phyloP scores from a whole-genome alignment of 2,329 filamentous ascomycete genomes.

The Claviceps sorghi region DNA sequence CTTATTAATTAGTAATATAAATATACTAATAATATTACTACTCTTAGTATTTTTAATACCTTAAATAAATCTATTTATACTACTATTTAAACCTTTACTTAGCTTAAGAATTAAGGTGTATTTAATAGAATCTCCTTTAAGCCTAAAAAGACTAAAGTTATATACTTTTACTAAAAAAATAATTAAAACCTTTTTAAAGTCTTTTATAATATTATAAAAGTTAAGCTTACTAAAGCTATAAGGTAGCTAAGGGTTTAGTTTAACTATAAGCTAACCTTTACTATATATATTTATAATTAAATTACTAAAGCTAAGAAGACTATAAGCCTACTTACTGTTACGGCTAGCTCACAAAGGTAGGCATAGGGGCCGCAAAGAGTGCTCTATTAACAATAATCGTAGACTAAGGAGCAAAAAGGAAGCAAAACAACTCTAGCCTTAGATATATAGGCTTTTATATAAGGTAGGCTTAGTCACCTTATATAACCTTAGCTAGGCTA shows the following conservation, averaged over 20 bases:
- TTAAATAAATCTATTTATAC: no score
- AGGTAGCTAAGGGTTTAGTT: neutral
- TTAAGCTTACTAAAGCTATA: neutral
- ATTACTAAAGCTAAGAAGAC: neutral
- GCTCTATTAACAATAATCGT: no score
- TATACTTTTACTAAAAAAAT: neutral
- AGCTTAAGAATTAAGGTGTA: neutral
- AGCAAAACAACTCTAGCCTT: no score
- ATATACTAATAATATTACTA: neutral
- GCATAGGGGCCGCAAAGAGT: no score
- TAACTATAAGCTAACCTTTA: neutral
- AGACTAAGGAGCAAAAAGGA: no score
- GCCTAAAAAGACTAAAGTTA: neutral
- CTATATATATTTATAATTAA: neutral
- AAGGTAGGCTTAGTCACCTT: no score
- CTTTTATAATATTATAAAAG: neutral
- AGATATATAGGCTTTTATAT: no score
- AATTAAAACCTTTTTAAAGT: neutral
- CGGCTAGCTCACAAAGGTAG: no score
- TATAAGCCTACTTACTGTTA: neutral
- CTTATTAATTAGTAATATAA: neutral
- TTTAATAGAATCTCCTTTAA: neutral
- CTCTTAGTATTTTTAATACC: no score
- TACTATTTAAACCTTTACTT: no score
- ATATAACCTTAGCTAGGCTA: no score